Conservation (phyloP, 2,329 filamentous ascomycete species). For the Colletotrichum orchidophilum region DNA sequence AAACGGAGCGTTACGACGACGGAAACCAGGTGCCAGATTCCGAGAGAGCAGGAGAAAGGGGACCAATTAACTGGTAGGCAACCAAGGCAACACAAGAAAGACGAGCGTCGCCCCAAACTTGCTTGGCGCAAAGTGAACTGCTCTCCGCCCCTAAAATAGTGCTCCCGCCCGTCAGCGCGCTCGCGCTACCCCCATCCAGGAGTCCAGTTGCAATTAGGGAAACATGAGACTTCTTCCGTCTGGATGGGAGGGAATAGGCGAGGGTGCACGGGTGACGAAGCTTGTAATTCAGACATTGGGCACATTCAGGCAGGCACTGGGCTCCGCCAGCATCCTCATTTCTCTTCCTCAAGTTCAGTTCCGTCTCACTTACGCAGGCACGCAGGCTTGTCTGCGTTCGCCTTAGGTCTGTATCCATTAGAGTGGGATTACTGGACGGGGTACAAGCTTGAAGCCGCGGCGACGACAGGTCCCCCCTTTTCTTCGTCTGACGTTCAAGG, state of each 20-base stretch:
- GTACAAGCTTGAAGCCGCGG: not conserved
- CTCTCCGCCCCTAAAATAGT: slow-evolving; percentile 13
- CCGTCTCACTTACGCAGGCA: not conserved
- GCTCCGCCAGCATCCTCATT: not conserved
- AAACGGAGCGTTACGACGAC: not conserved
- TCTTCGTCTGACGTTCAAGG: not conserved
- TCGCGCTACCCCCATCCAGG: not conserved
- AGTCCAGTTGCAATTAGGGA: not conserved
- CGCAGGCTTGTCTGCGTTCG: not conserved
- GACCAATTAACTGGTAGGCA: not conserved
- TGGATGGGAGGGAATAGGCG: not conserved
- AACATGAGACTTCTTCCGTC: not conserved
- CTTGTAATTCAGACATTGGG: not conserved
- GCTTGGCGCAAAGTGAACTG: not conserved
- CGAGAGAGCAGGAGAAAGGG: not conserved
- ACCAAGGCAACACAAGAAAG: not conserved
- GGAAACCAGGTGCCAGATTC: not conserved
- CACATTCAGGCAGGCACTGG: not conserved
- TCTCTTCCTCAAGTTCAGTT: not conserved
- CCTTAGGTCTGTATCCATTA: not conserved
- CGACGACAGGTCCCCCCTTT: not conserved
- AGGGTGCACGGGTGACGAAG: not conserved
- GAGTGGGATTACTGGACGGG: not conserved
- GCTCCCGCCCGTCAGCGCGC: slow-evolving; percentile 3
- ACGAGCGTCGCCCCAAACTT: not conserved